These are phyloP conservation scores for Yamadazyma triangularis DNA, from an alignment of 1,139 yeast species.

Conservation along the genomic window DNA sequence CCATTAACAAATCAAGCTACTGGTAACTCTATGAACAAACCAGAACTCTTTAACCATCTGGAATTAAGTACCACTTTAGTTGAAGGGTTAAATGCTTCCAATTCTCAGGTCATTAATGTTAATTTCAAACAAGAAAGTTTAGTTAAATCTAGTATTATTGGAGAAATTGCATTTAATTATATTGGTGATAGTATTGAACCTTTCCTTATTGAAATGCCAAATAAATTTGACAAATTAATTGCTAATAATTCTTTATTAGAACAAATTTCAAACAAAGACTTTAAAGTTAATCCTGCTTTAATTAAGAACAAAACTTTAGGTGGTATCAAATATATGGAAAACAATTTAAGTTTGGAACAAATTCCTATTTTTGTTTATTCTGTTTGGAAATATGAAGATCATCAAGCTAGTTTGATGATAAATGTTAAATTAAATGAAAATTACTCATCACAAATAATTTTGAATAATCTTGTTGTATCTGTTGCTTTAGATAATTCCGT, in stretches of 20 bases:
- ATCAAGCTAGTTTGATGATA: conserved; percentile 80
- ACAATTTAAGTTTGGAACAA: conserved; percentile 27
- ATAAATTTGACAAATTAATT: conserved; percentile 29
- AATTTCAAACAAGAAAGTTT: conserved; percentile 63
- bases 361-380: conserved; percentile 77
- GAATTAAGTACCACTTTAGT: conserved; percentile 45
- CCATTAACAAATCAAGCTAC: conserved; percentile 26
- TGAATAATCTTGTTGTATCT: conserved; percentile 64
- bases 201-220: conserved; percentile 26
- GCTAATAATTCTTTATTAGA: conserved; percentile 42
- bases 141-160: conserved; percentile 57
- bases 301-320: conserved; percentile 61
- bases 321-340: conserved; percentile 61
- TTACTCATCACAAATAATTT: conserved; percentile 34
- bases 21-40: conserved; percentile 28
- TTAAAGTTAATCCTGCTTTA: conserved; percentile 28
- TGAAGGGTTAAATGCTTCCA: conserved; percentile 68
- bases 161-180: conserved; percentile 77
- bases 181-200: conserved; percentile 22
- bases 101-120: conserved; percentile 80
- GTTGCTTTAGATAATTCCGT: conserved; percentile 47
- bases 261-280: conserved; percentile 24
- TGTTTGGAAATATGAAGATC: conserved; percentile 82
- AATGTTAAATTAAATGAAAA: conserved; percentile 58
- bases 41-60: conserved; percentile 25